Evolutionary conservation across 352 stramenopile genomes (phyloP).

Genomic region (Pythium phragmitis): DNA sequence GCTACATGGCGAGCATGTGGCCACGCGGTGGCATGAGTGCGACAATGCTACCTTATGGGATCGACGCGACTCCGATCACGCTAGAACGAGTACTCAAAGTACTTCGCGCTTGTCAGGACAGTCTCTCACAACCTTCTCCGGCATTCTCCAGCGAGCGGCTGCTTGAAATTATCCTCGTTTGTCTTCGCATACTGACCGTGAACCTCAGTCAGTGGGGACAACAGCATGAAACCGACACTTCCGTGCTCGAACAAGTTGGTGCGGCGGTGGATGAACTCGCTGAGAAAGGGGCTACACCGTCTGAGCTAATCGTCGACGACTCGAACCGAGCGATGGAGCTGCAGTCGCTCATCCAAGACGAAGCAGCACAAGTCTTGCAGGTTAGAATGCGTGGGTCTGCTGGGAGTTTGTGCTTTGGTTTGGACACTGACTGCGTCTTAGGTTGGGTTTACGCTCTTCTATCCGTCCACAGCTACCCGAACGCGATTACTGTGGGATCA

Average conservation of each 20-base stretch:
- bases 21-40: background rate
- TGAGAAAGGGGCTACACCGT: background rate
- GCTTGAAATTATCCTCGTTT: constrained; percentile 8
- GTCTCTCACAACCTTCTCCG: background rate
- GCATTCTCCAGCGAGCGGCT: background rate
- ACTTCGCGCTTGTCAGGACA: constrained; percentile 2
- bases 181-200: constrained; percentile 6
- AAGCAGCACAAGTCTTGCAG: constrained; percentile 6
- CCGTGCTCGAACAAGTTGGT: background rate
- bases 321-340: background rate
- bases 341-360: constrained; percentile 2
- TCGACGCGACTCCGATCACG: constrained; percentile 2
- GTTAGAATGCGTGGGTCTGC: background rate
- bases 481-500: background rate
- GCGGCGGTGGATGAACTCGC: background rate
- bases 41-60: constrained; percentile 9
- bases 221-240: background rate
- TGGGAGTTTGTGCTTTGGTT: background rate
- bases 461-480: background rate
- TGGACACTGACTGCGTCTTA: background rate
- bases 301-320: background rate
- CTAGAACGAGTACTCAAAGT: constrained; percentile 4
- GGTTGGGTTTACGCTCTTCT: constrained; percentile 9
- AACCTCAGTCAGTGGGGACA: constrained; percentile 6
- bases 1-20: background rate